Evolutionary conservation across 2,329 filamentous ascomycete genomes (phyloP), one percentile per base, ranked within the genome.

Genomic region (Colletotrichum musicola): DNA sequence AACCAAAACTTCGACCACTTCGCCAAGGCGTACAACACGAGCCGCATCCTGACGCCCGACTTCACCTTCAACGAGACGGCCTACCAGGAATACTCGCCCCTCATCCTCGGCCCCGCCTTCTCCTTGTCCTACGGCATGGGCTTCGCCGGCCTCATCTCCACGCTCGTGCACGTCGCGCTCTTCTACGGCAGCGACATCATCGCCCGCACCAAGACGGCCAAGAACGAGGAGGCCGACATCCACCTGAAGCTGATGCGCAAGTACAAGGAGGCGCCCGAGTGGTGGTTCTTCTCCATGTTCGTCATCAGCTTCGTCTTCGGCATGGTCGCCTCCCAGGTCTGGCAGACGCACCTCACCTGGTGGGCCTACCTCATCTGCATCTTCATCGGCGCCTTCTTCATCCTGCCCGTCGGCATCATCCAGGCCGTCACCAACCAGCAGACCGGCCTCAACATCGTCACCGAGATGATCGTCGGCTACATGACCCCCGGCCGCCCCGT

Each of bases 1-100:
- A 87, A 85, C 40, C 76, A 74, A 53, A 87, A 83, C 71, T 89
- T 86, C 73, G 90, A 92, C 79, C 92, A 92, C 74, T 89, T 83
- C 0, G 90, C 88, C 18, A 74, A 78, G 1, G 68, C 79, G 6
- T 92, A 92, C 79, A 85, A 91, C 69, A 87, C 89, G 3, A 82
- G 82, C 4, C 83, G 82, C 16, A 89, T 92, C 56, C 81, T 92
- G 16, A 86, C 85, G 58, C 71, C 78, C 5, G 81, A 89, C 69
- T 80, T 83, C 62, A 81, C 85, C 10, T 87, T 92, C 69, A 86
- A 92, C 75, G 83, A 85, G 73, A 83, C 82, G 2, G 86, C 86
- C 14, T 92, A 92, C 77, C 79, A 85, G 71, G 80, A 82, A 30
- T 92, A 92, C 76, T 82, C 84, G 0, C 85, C 84, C 4, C 78